Base-by-base conservation (phyloP, 2,329 filamentous ascomycete genomes). In the Penicillium sp. region DNA sequence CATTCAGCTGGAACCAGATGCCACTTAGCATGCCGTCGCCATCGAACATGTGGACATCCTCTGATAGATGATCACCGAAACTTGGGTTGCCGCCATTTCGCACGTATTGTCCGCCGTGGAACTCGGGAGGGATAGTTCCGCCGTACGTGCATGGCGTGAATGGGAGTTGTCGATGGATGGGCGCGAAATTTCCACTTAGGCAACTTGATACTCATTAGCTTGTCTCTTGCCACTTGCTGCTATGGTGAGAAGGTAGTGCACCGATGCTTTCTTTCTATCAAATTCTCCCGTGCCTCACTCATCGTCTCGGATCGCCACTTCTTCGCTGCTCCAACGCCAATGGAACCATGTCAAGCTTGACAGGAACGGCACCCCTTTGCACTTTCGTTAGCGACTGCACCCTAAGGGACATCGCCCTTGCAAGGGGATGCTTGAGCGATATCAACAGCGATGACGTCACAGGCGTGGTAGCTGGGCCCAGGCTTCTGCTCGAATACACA, bases 1-100 rank as follows among this genome's bases (percentile, higher is more conserved):
- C 73, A 2, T 74, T 73, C 2, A 78, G 78, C 31, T 77, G 77
- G 69, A 89, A 91, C 17, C 80, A 79, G 0, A 91, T 87, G 1
- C 88, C 88, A 34, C 84, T 84, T 11, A 91, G 82, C 88, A 91
- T 91, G 4, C 88, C 89, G 70, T 91, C 88, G 35, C 89, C 88
- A 65, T 91, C 89, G 62, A 91, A 91, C 88, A 88, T 90, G 69
- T 91, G 88, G 8, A 86, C 83, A 69, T 89, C 86, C 63, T 86
- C 81, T 41, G 82, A 82, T 2, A 85, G 71, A 55, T 88, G 84
- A 59, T 90, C 87, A 31, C 82, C 82, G 7, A 88, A 78, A 5
- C 42, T 55, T 12, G 88, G 88, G 67, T 90, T 91, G 31, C 85
- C 86, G 42, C 89, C 88, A 69, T 91, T 91, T 15, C 88, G 84